Base-by-base conservation (phyloP, 306 rosid species). In the Fragaria vesca region DNA sequence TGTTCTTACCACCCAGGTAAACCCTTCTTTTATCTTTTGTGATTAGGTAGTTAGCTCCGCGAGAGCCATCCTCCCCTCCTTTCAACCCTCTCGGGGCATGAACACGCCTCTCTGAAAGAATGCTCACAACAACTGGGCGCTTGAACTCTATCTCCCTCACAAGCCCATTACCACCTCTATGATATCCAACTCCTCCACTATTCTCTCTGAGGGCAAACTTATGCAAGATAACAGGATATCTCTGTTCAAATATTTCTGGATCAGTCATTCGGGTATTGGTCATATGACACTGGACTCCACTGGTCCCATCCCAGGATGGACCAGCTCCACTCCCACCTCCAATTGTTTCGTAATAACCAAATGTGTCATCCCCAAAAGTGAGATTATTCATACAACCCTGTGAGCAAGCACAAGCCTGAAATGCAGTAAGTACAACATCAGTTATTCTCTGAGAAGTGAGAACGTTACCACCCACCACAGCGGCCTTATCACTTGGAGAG, bases 241-340 rank as follows among this genome's bases (percentile, higher is more conserved):
- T 87, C 91, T 94, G 93, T 87, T 92, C 97, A 17, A 94, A 87
- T 74, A 92, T 94, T 94, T 92, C 97, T 0, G 91, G 97, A 83
- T 94, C 97, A 43, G 98, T 92, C 95, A 94, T 94, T 75, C 93
- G 77, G 60, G 98, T 94, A 76, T 94, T 94, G 82, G 98, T 94
- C 98, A 94, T 94, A 83, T 94, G 97, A 83, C 94, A 88, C 42
- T 94, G 98, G 57, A 90, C 90, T 34, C 98, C 97, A 78, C 98
- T 90, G 2, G 98, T 90, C 45, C 98, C 97, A 66, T 89, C 88
- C 98, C 98, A 94, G 52, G 88, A 77, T 21, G 98, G 97, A 70
- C 98, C 97, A 65, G 98, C 98, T 34, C 98, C 98, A 75, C 94
- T 86, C 40, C 98, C 98, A 26, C 98, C 98, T 4, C 98, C 98